Evolutionary conservation across 202 grass and related monocot genomes (phyloP).

Genomic region (Bolboschoenoplectus hybrid): DNA sequence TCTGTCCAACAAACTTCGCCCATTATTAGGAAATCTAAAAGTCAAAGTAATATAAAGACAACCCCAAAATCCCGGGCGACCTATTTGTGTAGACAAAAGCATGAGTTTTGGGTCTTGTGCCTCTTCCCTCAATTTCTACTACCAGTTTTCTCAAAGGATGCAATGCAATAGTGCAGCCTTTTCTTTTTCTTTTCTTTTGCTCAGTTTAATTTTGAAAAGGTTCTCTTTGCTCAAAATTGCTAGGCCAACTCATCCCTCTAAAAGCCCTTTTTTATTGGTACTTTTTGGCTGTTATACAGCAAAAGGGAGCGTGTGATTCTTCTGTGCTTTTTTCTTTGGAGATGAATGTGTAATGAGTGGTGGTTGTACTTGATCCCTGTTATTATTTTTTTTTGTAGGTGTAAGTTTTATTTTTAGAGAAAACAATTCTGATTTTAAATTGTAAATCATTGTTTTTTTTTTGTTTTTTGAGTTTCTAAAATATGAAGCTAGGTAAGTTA

Average conservation of each 20-base stretch:
- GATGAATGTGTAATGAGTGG: neutral
- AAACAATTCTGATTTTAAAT: too few species aligned
- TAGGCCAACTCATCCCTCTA: neutral
- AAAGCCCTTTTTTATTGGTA: conserved; percentile 9
- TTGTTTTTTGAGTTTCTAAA: too few species aligned
- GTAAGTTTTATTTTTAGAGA: too few species aligned
- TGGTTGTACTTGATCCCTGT: neutral
- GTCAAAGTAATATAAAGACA: conserved; percentile 60
- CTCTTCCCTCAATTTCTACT: conserved; percentile 35
- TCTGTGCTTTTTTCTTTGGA: neutral
- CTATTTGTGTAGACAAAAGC: conserved; percentile 53
- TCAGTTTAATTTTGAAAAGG: neutral
- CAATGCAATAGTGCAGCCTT: conserved; percentile 11
- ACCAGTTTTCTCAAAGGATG: conserved; percentile 24
- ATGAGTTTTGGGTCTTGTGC: conserved; percentile 45
- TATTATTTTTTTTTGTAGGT: too few species aligned
- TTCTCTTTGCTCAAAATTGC: neutral
- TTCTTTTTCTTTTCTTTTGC: neutral
- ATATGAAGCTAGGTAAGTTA: too few species aligned
- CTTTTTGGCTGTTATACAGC: conserved; percentile 37
- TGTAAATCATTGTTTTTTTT: too few species aligned
- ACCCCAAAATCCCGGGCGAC: conserved; percentile 60
- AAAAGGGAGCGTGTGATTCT: neutral
- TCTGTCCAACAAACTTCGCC: conserved; percentile 32
- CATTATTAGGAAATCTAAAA: conserved; percentile 40